Evolutionary conservation across 345 rosid genomes (phyloP), one percentile per base, ranked within the genome.

Genomic region (Microcos paniculata): DNA sequence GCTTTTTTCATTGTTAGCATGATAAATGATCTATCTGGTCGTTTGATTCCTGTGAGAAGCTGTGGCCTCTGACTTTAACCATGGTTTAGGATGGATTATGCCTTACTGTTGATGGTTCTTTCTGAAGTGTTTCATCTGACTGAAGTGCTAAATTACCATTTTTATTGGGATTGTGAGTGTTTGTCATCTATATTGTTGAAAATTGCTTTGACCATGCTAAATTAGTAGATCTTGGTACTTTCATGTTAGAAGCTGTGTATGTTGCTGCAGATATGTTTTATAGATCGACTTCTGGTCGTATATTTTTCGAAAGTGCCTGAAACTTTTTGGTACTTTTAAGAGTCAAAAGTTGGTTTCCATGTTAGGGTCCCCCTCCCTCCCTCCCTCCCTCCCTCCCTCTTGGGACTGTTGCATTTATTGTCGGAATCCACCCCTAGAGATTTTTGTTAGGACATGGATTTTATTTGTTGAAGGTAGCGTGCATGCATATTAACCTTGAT

Each of bases 51-150:
- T n/a, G 4, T 31, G 73, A 30, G 59, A 51, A 28, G 21, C 56
- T 18, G 42, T 68, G 66, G 56, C 61, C 72, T 5, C 67, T 55
- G 23, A 45, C 40, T 64, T 73, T n/a, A n/a, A n/a, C n/a, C n/a
- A n/a, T n/a, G n/a, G n/a, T 56, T 21, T 21, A 13, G 14, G 16
- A 59, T 59, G 21, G 73, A 19, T 51, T 3, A 51, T 30, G 30
- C 26, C 35, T 51, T 19, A 51, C n/a, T 52, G 21, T 35, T 52
- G 45, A 30, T 70, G 74, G 62, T 52, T 33, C 43, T 69, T 69
- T 68, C 58, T 31, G 59, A 71, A 71, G 62, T 59, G 35, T 6
- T n/a, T 52, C 24, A n/a, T 23, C 35, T 12, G 8, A 15, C 2
- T 24, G 62, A 58, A 58, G 67, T 23, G 18, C 13, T 35, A 33